Evolutionary conservation across 257 asterid genomes (phyloP).

Genomic region (Solanum okadae): DNA sequence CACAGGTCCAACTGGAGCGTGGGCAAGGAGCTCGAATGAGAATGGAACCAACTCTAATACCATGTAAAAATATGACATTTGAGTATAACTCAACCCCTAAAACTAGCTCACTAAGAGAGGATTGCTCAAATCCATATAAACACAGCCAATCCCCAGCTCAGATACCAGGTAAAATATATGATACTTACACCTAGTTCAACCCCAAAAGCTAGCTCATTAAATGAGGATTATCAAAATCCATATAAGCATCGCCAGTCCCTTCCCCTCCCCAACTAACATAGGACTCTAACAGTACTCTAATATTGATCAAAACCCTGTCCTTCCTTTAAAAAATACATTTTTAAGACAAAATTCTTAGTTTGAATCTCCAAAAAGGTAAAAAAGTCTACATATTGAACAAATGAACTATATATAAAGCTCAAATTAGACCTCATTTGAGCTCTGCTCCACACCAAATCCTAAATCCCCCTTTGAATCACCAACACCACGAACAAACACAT

Average conservation of each 20-base stretch:
- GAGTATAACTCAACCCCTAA: background rate
- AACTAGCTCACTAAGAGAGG: background rate
- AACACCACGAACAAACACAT: background rate
- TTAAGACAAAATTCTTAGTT: background rate
- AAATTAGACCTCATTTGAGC: background rate
- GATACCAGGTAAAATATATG: background rate
- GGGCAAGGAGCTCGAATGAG: background rate
- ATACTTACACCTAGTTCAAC: background rate
- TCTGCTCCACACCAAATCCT: background rate
- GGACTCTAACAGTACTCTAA: background rate
- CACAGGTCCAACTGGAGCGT: background rate
- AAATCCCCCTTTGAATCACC: background rate
- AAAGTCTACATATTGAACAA: background rate
- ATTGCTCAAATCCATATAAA: background rate
- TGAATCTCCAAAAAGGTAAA: background rate
- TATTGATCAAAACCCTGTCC: background rate
- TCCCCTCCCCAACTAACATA: background rate
- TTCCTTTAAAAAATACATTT: background rate
- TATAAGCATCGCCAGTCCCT: background rate
- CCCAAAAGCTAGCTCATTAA: background rate
- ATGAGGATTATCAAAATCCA: background rate
- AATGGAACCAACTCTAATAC: background rate
- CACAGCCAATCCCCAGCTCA: accelerated
- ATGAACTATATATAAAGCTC: background rate
- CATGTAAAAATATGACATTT: too few relatives aligned